These are phyloP conservation scores for Elongisporangium undulatum DNA, from an alignment of 352 stramenopile genomes.

Conservation along the genomic window DNA sequence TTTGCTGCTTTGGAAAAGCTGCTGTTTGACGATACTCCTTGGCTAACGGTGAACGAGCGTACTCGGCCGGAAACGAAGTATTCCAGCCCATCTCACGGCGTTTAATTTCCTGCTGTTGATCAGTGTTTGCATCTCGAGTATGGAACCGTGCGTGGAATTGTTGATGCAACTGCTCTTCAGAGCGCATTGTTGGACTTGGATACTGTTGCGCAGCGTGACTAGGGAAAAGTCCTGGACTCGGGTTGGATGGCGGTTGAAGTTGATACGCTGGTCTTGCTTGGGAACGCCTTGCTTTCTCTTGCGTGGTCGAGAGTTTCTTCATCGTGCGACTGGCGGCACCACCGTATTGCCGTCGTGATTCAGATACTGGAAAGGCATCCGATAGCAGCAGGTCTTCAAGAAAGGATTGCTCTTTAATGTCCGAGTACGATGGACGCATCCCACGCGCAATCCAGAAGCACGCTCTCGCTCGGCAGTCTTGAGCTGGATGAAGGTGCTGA, in stretches of 20 bases:
- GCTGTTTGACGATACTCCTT: slow-evolving; percentile 9
- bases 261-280: background rate
- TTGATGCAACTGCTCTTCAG: slow-evolving; percentile 6
- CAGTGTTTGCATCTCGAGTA: slow-evolving; percentile 3
- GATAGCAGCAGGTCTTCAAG: slow-evolving; percentile 37
- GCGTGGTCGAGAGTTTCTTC: background rate
- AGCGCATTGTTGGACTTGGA: slow-evolving; percentile 17
- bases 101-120: slow-evolving; percentile 22
- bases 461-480: background rate
- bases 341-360: background rate
- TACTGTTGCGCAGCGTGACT: slow-evolving; percentile 18
- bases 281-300: slow-evolving; percentile 4
- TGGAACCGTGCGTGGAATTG: slow-evolving; percentile 2
- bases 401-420: slow-evolving; percentile 11
- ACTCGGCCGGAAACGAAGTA: slow-evolving; percentile 67
- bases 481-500: background rate
- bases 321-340: background rate
- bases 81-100: slow-evolving; percentile 67
- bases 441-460: background rate
- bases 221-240: slow-evolving; percentile 13
- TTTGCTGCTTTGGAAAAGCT: background rate
- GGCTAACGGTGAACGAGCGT: slow-evolving; percentile 18
- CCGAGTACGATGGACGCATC: slow-evolving; percentile 1
- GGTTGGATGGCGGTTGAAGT: background rate
- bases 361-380: slow-evolving; percentile 10